Evolutionary conservation across 2,329 filamentous ascomycete genomes (phyloP).

Genomic region (Cladosporium oxysporum): DNA sequence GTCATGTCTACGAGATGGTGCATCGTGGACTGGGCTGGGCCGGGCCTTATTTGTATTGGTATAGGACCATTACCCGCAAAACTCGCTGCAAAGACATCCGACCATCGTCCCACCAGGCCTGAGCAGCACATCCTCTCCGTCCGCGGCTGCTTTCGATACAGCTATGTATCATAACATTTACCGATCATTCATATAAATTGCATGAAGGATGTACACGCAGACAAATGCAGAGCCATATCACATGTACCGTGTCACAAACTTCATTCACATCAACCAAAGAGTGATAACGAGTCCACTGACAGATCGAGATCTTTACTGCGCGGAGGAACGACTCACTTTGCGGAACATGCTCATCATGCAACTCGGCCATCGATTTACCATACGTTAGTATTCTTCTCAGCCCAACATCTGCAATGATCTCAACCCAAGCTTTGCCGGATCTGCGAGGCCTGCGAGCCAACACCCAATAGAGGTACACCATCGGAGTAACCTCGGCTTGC

Average conservation of each 20-base stretch:
- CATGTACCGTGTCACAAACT: neutral
- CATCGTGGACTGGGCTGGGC: neutral
- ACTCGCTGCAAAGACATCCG: neutral
- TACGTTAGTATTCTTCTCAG: neutral
- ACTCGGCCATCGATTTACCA: neutral
- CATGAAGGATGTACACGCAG: neutral
- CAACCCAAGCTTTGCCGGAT: neutral
- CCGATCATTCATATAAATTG: neutral
- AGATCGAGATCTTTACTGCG: neutral
- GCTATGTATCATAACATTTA: neutral
- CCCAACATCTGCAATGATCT: neutral
- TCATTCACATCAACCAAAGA: neutral
- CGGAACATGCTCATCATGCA: neutral
- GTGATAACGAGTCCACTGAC: neutral
- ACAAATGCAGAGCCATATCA: neutral
- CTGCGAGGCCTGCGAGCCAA: neutral
- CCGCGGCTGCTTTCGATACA: neutral
- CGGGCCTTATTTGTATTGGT: neutral
- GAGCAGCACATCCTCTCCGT: neutral
- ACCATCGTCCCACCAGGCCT: neutral
- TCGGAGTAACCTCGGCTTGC: neutral
- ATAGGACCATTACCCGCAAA: neutral
- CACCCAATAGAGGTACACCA: neutral
- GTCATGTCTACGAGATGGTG: neutral
- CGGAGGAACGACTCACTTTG: neutral